Evolutionary conservation across 345 rosid species (phyloP).

Genomic region (Clarkia xantiana): DNA sequence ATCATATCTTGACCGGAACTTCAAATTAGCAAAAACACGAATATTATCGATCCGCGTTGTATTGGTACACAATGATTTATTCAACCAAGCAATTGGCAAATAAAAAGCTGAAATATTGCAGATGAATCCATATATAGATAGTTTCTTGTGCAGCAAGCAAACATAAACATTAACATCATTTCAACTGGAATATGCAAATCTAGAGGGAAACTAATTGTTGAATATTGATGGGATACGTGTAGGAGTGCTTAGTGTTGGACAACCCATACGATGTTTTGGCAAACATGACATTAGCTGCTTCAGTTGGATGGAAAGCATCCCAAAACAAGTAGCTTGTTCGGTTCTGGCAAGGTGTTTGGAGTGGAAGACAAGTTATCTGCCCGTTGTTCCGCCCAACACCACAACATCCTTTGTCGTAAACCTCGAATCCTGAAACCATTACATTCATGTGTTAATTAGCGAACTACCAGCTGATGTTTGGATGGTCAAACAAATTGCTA

Average conservation of each 20-base stretch:
- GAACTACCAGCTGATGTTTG: no score
- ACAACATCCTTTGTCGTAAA: conserved; percentile 77
- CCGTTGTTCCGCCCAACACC: conserved; percentile 94
- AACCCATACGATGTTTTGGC: conserved; percentile 42
- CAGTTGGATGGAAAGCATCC: conserved; percentile 96
- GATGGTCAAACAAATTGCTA: no score
- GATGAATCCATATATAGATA: no score
- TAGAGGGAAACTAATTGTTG: conserved; percentile 43
- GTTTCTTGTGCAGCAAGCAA: background rate
- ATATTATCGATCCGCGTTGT: no score
- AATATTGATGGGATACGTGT: conserved; percentile 58
- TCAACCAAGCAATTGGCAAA: no score
- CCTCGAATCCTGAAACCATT: conserved; percentile 49
- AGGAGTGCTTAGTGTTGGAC: conserved; percentile 23
- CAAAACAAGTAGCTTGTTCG: conserved; percentile 65
- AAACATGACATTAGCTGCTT: conserved; percentile 37
- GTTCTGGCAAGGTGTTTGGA: conserved; percentile 48
- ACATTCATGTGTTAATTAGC: no score
- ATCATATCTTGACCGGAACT: no score
- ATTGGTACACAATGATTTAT: no score
- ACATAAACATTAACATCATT: background rate
- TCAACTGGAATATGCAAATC: background rate
- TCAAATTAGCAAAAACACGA: no score
- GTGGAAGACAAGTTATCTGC: conserved; percentile 78
- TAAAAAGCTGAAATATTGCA: no score